A percentile compares a stretch with the other conserved stretches of the same genome.
Conservation (phyloP, 192 early-diverging fungal genomes). For the Dimargaris cristalligena region DNA sequence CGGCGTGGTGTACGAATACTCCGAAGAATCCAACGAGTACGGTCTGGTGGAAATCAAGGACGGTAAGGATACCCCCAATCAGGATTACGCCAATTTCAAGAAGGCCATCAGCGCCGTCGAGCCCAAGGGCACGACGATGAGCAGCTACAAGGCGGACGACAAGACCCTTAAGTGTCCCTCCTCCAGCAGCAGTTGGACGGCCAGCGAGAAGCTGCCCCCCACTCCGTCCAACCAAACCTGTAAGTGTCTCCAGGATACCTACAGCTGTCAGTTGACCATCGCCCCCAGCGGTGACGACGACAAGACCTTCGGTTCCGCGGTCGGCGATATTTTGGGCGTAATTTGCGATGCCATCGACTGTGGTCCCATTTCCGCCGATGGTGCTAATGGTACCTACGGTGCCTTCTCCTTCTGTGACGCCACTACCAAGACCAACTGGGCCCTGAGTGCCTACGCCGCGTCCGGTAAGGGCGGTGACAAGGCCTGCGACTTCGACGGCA, state of each 20-base stretch:
- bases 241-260: constrained; percentile 40
- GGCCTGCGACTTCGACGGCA: constrained; percentile 31
- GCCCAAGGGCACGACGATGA: constrained; percentile 37
- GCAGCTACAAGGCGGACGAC: constrained; percentile 25
- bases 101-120: constrained; percentile 28
- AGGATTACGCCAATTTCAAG: constrained; percentile 47
- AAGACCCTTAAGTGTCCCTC: constrained; percentile 27
- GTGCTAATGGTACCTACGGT: constrained; percentile 22
- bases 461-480: constrained; percentile 18
- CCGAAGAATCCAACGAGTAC: constrained; percentile 57
- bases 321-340: constrained; percentile 20
- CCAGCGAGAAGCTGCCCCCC: constrained; percentile 35
- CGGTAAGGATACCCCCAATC: constrained; percentile 23
- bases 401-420: constrained; percentile 27
- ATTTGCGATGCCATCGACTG: constrained; percentile 24
- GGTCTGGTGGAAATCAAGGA: constrained; percentile 42
- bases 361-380: constrained; percentile 18
- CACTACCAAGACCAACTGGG: constrained; percentile 25
- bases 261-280: constrained; percentile 28
- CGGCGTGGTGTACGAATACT: constrained; percentile 60
- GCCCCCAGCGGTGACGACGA: constrained; percentile 16
- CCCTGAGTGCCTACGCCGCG: constrained; percentile 28
- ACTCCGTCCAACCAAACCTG: constrained; percentile 44
- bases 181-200: constrained; percentile 31
- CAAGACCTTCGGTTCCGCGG: constrained; percentile 17